Evolutionary conservation across 2,329 filamentous ascomycete species (phyloP), one percentile per base, ranked within the genome.

Genomic region (Nothomitra cinnamomea): DNA sequence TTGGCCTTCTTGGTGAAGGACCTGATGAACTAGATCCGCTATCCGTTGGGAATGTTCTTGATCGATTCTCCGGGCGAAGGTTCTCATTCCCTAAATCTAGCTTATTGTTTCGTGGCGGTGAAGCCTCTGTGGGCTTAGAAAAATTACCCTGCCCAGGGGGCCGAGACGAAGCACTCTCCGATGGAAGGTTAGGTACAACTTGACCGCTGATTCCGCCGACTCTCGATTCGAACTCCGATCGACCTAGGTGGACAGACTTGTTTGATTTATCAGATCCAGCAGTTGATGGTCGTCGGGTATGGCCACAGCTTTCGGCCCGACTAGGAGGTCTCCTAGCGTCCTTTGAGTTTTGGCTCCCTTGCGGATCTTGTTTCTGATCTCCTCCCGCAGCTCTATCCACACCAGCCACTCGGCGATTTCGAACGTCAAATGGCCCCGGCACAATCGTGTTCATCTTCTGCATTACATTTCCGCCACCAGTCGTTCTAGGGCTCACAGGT

Each of bases 401-500:
- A 40, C 52, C 19, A 38, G 28, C 15, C 17, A 6, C 13, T 22
- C 17, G 40, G 8, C 21, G 43, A 22, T 17, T 25, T 24, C 19
- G 22, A 5, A 54, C 64, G 57, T 80, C 78, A 60, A 86, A 85
- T 0, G 82, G 82, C 0, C 80, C 82, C 1, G 82, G 78, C 1
- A 78, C 73, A 61, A 85, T 82, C 7, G 70, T 74, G 58, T 85
- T 76, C 72, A 85, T 78, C 52, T 79, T 75, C 57, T 77, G 73
- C 59, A 83, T 61, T 25, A 86, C 49, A 52, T 65, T 70, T 50
- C 64, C 67, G 55, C 66, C 67, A 17, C 63, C 68, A 58, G 66
- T 65, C 1, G 61, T 62, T 35, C 64, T 64, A 24, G 77, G 76
- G 57, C 72, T 79, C 19, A 70, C 64, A 2, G 74, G 69, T 21